Evolutionary conservation across 2,329 filamentous ascomycete genomes (phyloP).

Genomic region (Hymenoscyphus salicellus): DNA sequence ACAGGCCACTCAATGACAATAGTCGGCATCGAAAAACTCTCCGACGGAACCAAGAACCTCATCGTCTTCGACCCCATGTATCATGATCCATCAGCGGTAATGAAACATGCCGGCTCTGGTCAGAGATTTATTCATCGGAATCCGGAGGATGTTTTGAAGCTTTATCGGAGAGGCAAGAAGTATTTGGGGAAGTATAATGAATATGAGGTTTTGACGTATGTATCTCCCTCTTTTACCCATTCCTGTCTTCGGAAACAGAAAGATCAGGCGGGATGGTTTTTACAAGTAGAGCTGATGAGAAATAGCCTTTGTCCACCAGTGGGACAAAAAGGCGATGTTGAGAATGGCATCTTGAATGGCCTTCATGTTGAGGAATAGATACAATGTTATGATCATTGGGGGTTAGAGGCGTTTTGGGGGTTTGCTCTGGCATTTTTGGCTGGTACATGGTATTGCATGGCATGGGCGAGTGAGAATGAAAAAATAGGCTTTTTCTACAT

Average conservation of each 20-base stretch:
- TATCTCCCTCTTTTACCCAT: conserved; percentile 11
- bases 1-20: conserved; percentile 85
- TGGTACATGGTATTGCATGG: neutral
- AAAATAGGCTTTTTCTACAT: neutral
- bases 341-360: neutral
- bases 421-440: neutral
- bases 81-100: conserved; percentile 63
- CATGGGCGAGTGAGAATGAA: neutral
- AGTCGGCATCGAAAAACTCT: conserved; percentile 72
- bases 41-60: conserved; percentile 63
- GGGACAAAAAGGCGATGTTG: neutral
- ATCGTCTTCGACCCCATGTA: conserved; percentile 89
- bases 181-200: conserved; percentile 69
- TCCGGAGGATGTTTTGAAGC: conserved; percentile 58
- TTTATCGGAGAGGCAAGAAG: conserved; percentile 67
- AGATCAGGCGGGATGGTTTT: no score
- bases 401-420: neutral
- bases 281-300: neutral
- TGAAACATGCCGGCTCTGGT: conserved; percentile 51
- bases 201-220: conserved; percentile 77
- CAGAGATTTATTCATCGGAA: conserved; percentile 42
- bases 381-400: neutral
- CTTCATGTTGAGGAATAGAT: no score
- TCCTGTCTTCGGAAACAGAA: no score
- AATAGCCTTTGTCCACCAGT: neutral